phyloP scores from a whole-genome alignment of 768 basidiomycete species.

The Agaricus subrufescens region DNA sequence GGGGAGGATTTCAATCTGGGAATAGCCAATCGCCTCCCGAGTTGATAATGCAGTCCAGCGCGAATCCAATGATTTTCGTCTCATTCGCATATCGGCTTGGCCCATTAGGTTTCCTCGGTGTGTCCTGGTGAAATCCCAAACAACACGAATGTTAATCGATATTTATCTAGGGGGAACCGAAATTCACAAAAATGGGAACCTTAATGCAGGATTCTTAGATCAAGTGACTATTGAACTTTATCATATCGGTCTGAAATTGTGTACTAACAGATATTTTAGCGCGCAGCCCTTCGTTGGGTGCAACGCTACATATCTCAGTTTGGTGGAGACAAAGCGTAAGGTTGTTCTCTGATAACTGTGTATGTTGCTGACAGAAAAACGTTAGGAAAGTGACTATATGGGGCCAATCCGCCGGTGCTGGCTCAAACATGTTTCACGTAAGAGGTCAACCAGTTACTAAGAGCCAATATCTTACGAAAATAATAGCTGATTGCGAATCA shows the following conservation, averaged over 20 bases:
- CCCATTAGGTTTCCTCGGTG: constrained; percentile 37
- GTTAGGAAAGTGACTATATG: constrained; percentile 35
- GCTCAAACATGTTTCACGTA: constrained; percentile 37
- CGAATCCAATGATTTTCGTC: constrained; percentile 31
- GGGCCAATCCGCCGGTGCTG: constrained; percentile 39
- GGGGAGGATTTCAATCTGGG: constrained; percentile 37
- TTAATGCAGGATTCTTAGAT: constrained; percentile 38
- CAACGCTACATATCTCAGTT: constrained; percentile 31
- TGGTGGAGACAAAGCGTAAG: constrained; percentile 32
- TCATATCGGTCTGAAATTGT: background rate
- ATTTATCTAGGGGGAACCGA: constrained; percentile 25
- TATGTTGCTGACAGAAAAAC: background rate
- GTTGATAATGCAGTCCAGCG: constrained; percentile 24
- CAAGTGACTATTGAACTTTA: constrained; percentile 22
- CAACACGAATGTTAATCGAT: background rate
- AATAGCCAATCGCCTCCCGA: constrained; percentile 27
- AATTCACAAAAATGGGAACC: constrained; percentile 23
- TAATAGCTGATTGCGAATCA: constrained; percentile 32
- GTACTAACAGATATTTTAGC: constrained; percentile 13
- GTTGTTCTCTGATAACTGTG: background rate
- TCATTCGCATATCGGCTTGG: constrained; percentile 40
- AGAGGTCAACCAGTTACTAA: background rate
- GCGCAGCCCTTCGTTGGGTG: constrained; percentile 33
- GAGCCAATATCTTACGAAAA: background rate
- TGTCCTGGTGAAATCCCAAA: background rate